Evolutionary conservation across 768 basidiomycete species (phyloP), one percentile per base, ranked within the genome.

Genomic region (Gymnopilus junonius): DNA sequence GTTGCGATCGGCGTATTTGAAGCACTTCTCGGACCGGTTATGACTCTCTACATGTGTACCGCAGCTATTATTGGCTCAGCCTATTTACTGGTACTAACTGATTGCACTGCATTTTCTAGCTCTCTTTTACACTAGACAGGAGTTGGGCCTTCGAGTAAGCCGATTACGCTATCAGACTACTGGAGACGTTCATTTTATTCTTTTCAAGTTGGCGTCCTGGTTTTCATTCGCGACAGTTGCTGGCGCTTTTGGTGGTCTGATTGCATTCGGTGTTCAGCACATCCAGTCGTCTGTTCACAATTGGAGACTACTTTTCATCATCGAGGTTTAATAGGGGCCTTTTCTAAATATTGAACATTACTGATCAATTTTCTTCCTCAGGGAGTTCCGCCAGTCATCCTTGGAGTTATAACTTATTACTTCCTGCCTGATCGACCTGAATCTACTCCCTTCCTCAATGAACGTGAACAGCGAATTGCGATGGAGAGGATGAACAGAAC

Each of bases 141-240:
- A 93, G 70, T 81, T 93, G 67, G 92, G 92, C 31, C 74, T 90
- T 55, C 85, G 92, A 50, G 84, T 88, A 55, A 66, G 79, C 54
- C 14, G 20, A 7, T 50, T 25, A 21, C 4, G 14, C 8, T 34
- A 20, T 10, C 20, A 37, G 32, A 15, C n/a, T 14, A 15, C 8
- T 23, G 17, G 8, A 8, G 12, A 5, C 15, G 21, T 14, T 34
- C 17, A 55, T 55, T 15, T 42, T 51, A 43, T 40, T n/a, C 51
- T 17, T 27, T 4, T 55, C 20, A 57, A 83, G 77, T 84, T 90
- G 83, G 90, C 90, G 1, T 86, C 90, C 68, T 93, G 91, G 89
- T 94, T 93, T 63, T 89, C 89, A 12, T 94, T 93, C 70, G 91
- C 92, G 4, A 91, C 92, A 4, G 85, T 93, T 4, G 90, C 93